Conservation (phyloP, 108 stramenopile genomes). For the Pinguiococcus pyrenoidosus region DNA sequence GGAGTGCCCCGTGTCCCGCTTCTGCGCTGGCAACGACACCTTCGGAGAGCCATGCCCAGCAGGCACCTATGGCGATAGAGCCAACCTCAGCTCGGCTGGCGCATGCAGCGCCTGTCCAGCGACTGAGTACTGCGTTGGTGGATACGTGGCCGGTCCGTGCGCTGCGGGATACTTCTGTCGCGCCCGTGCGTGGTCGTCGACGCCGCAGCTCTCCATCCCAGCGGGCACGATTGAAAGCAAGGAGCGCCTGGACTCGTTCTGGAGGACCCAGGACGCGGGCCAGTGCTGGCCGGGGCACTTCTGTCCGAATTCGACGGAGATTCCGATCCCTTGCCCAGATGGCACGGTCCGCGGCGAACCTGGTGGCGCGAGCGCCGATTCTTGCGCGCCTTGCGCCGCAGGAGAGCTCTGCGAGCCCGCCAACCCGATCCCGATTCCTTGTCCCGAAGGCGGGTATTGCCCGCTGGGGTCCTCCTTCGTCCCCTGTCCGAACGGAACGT, state of each 20-base stretch:
- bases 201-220: not conserved
- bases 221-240: constrained; percentile 12
- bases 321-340: constrained; percentile 29
- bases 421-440: constrained; percentile 26
- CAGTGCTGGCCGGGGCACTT: constrained; percentile 41
- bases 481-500: constrained; percentile 24
- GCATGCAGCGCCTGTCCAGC: constrained; percentile 27
- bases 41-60: constrained; percentile 1
- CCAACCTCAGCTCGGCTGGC: not conserved
- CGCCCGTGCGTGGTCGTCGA: no score
- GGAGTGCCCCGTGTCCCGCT: constrained; percentile 12
- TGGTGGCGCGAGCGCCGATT: constrained; percentile 15
- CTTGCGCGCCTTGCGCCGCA: constrained; percentile 34
- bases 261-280: constrained; percentile 12
- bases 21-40: constrained; percentile 10
- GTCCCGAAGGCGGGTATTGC: constrained; percentile 36
- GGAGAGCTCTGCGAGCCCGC: constrained; percentile 25
- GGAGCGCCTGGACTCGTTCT: constrained; percentile 7
- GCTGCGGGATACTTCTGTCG: constrained; percentile 30
- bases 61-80: constrained; percentile 5
- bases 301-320: constrained; percentile 27
- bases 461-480: constrained; percentile 8
- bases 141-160: constrained; percentile 19
- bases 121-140: constrained; percentile 24
- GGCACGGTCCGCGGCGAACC: constrained; percentile 22